Evolutionary conservation across 257 asterid genomes (phyloP).

Genomic region (Plantago ovata): DNA sequence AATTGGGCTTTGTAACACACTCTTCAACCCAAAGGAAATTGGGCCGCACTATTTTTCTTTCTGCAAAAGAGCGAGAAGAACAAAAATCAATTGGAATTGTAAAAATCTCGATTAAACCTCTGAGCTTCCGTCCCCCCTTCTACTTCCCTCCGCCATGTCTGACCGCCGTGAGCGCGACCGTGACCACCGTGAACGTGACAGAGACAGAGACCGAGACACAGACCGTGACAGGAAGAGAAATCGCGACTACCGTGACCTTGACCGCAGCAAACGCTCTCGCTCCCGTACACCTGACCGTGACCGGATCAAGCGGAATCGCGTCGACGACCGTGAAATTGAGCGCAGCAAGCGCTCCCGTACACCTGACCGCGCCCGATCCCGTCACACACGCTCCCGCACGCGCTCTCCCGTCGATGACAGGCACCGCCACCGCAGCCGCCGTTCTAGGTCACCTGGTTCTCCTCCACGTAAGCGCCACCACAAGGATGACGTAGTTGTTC

Average conservation of each 20-base stretch:
- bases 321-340: constrained; percentile 28
- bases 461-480: constrained; percentile 78
- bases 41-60: too few species aligned
- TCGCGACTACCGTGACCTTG: constrained; percentile 34
- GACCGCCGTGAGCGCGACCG: constrained; percentile 63
- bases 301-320: constrained; percentile 19
- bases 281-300: constrained; percentile 24
- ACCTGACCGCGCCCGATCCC: constrained; percentile 72
- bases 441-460: constrained; percentile 46
- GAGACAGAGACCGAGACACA: constrained; percentile 36
- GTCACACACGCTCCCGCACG: constrained; percentile 66
- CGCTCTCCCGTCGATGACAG: constrained; percentile 76
- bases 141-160: constrained; percentile 34
- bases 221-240: constrained; percentile 48
- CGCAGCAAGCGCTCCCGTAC: constrained; percentile 67
- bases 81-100: too few species aligned
- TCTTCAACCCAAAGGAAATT: too few species aligned
- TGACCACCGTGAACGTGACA: constrained; percentile 32
- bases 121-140: neutral
- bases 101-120: neutral
- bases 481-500: constrained; percentile 40
- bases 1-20: too few species aligned
- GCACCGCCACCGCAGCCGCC: constrained; percentile 52
- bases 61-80: too few species aligned
- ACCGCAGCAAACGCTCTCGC: constrained; percentile 5